Conservation (phyloP, 2,329 filamentous ascomycete species). For the Mariannaea elegans region DNA sequence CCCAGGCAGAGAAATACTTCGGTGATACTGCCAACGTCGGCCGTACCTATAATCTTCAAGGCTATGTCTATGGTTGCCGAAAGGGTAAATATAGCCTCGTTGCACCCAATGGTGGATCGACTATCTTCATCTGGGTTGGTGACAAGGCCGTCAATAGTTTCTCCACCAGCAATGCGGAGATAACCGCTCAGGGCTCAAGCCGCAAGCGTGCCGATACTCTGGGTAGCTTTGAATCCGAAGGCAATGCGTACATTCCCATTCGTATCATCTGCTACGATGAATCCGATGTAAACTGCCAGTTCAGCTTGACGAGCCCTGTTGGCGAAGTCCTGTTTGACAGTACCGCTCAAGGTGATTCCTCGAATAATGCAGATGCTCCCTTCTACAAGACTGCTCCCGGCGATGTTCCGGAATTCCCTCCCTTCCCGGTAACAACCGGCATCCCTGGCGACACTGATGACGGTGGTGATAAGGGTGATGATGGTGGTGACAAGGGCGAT, state of each 20-base stretch:
- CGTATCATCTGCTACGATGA: conserved; percentile 7
- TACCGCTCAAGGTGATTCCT: neutral
- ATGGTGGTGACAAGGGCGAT: neutral
- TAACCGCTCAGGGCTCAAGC: neutral
- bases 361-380: neutral
- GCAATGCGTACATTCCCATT: neutral
- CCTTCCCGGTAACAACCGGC: neutral
- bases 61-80: conserved; percentile 2
- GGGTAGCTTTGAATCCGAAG: neutral
- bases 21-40: neutral
- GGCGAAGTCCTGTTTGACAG: neutral
- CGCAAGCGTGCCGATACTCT: neutral
- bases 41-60: neutral
- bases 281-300: neutral
- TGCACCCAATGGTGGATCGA: neutral
- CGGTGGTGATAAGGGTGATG: neutral
- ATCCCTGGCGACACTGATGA: neutral
- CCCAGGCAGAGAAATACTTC: neutral
- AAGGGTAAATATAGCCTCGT: neutral
- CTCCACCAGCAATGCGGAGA: neutral
- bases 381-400: neutral
- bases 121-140: conserved; percentile 3
- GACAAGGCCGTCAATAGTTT: neutral
- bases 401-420: neutral
- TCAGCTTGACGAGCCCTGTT: neutral